Percentiles rank a stretch among this genome's conserved stretches.
These are phyloP conservation scores for Cercospora janseana DNA, from an alignment of 2,329 filamentous ascomycete genomes.

Conservation along the genomic window DNA sequence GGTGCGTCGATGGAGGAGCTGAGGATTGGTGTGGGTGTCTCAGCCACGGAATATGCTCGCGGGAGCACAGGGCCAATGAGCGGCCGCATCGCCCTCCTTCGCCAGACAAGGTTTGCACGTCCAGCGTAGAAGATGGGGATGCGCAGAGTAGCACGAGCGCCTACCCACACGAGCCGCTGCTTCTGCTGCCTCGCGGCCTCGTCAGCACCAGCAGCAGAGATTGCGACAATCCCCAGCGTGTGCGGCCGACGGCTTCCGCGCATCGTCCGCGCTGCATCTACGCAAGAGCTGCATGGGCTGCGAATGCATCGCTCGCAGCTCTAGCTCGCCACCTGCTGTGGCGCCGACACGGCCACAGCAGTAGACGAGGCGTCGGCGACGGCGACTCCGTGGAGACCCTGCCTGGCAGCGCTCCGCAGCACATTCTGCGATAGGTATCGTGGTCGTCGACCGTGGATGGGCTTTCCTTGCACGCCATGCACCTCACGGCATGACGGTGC, in stretches of 20 bases:
- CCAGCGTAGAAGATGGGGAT: constrained; percentile 17
- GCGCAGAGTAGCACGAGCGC: constrained; percentile 24
- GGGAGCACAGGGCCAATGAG: constrained; percentile 17
- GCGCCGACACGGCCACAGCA: too few relatives aligned
- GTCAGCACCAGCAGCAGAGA: constrained; percentile 10
- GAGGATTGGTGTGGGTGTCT: not conserved
- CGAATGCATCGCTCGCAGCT: constrained; percentile 2
- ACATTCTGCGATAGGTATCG: too few relatives aligned
- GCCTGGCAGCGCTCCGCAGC: not conserved
- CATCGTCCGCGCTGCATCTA: constrained; percentile 3
- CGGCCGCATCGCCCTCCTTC: not conserved
- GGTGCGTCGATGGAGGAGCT: constrained; percentile 2
- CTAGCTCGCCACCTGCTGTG: constrained; percentile 4
- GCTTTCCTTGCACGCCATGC: constrained; percentile 1
- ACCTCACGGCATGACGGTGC: constrained; percentile 1
- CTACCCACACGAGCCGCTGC: constrained; percentile 10
- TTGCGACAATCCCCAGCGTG: constrained; percentile 3
- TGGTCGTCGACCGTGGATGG: not conserved
- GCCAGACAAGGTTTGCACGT: constrained; percentile 20
- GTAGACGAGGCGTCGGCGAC: not conserved
- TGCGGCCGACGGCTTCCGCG: not conserved
- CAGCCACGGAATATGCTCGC: constrained; percentile 1
- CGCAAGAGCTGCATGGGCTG: constrained; percentile 3
- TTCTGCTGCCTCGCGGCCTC: not conserved
- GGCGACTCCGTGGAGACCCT: constrained; percentile 7